These are phyloP conservation scores for Beauveria sp. DNA, from an alignment of 2,329 filamentous ascomycete genomes.

Conservation along the genomic window DNA sequence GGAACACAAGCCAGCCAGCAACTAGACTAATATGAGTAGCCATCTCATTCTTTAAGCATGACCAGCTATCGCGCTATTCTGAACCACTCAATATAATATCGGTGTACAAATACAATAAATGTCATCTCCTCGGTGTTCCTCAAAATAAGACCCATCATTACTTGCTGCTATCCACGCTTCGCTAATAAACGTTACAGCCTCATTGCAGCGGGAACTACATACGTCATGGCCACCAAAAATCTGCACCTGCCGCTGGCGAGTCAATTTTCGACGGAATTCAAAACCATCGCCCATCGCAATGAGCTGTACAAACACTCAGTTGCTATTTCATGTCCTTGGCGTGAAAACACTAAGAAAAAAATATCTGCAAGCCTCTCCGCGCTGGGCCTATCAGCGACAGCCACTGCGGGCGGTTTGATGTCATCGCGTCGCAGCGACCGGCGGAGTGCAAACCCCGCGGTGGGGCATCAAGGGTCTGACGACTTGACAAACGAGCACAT, in stretches of 20 bases:
- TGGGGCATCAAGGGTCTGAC: background rate
- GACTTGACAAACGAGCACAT: background rate
- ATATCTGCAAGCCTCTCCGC: slow-evolving; percentile 3
- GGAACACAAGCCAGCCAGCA: too few species aligned
- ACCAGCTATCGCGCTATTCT: too few species aligned
- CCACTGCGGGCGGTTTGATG: background rate
- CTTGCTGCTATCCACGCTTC: too few species aligned
- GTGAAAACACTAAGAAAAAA: background rate
- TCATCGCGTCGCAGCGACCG: slow-evolving; percentile 2
- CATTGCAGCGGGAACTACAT: background rate
- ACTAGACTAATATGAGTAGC: too few species aligned
- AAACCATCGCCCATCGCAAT: background rate
- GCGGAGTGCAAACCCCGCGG: slow-evolving; percentile 10
- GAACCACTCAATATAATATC: too few species aligned
- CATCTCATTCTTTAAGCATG: too few species aligned
- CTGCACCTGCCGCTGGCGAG: background rate
- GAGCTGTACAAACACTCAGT: background rate
- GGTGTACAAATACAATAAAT: too few species aligned
- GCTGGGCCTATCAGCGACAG: slow-evolving; percentile 1
- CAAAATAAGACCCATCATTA: too few species aligned
- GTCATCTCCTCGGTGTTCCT: too few species aligned
- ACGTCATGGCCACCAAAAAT: background rate
- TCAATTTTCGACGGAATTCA: background rate
- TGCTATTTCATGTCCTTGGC: background rate
- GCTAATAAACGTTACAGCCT: too few species aligned